Percentiles rank a stretch among this genome's conserved stretches.
These are phyloP conservation scores for Magnolia officinalis DNA, from an alignment of 164 flowering plant genomes.

Conservation along the genomic window DNA sequence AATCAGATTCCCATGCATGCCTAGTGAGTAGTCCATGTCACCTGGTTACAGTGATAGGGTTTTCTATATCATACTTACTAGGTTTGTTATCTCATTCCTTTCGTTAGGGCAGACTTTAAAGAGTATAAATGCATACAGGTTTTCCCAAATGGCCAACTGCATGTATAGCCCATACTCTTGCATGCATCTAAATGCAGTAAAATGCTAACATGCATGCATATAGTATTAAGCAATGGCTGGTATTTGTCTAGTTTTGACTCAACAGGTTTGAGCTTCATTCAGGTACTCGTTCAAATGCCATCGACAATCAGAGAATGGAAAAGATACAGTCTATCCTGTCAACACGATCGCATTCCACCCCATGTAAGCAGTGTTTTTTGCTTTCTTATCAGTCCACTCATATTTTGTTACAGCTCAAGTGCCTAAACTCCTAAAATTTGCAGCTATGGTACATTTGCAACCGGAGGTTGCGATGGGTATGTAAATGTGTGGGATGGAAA, in stretches of 20 bases:
- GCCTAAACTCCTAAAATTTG: slow-evolving; percentile 6
- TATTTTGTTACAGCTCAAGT: not conserved
- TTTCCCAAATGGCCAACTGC: not conserved
- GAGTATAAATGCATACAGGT: not conserved
- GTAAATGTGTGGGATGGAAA: slow-evolving; percentile 44
- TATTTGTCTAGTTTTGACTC: not conserved
- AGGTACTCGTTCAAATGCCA: slow-evolving; percentile 99
- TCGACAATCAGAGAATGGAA: slow-evolving; percentile 93
- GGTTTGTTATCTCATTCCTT: not conserved
- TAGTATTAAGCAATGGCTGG: not conserved
- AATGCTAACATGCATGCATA: not conserved
- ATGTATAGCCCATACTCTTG: not conserved
- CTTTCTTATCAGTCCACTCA: not conserved
- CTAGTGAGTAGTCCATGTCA: not conserved
- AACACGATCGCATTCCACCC: slow-evolving; percentile 98
- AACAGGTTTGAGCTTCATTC: slow-evolving; percentile 15
- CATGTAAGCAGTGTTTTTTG: slow-evolving; percentile 54
- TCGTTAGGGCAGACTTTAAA: not conserved
- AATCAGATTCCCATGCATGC: not conserved
- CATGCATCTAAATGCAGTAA: not conserved
- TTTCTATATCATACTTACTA: not conserved
- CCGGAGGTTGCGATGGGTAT: slow-evolving; percentile 60
- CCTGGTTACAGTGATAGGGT: not conserved
- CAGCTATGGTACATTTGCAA: slow-evolving; percentile 96
- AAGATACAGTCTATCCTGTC: slow-evolving; percentile 93